Conservation (phyloP, 768 basidiomycete species). For the Termitomyces sp. region DNA sequence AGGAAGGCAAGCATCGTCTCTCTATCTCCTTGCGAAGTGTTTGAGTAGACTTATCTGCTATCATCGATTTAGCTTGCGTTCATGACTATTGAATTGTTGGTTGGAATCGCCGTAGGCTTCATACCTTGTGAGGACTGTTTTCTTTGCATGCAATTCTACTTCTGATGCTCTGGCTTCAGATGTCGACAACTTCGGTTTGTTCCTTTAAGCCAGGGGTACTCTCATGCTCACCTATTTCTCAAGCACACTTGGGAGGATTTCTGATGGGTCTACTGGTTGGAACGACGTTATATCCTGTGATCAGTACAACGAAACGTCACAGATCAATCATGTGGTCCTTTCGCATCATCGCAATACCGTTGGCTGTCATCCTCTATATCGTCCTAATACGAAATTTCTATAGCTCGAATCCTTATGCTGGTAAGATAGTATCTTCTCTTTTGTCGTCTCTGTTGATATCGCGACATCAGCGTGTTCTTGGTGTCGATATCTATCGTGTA, state of each 20-base stretch:
- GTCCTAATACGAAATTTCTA: constrained; percentile 88
- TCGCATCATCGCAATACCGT: constrained; percentile 67
- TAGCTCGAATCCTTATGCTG: constrained; percentile 78
- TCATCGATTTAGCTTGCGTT: constrained; percentile 55
- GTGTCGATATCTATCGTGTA: constrained; percentile 87
- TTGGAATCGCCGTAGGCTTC: constrained; percentile 82
- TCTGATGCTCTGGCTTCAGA: constrained; percentile 33
- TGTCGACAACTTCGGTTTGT: constrained; percentile 85
- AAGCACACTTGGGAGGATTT: constrained; percentile 86
- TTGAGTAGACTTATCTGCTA: neutral
- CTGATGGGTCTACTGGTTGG: constrained; percentile 80
- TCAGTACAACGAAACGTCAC: constrained; percentile 75
- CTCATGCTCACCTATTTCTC: neutral
- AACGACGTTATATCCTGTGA: constrained; percentile 83
- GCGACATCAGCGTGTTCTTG: constrained; percentile 64
- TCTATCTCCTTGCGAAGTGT: neutral
- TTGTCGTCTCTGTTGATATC: neutral
- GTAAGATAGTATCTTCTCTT: constrained; percentile 28
- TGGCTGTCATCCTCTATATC: constrained; percentile 77
- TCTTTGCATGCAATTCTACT: neutral
- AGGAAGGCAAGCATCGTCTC: constrained; percentile 51
- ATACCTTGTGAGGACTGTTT: constrained; percentile 56
- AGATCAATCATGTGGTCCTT: constrained; percentile 68
- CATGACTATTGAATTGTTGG: constrained; percentile 80
- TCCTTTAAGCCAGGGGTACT: neutral